phyloP scores from a whole-genome alignment of 2,329 filamentous ascomycete genomes.

The Botrytis sinoallii region DNA sequence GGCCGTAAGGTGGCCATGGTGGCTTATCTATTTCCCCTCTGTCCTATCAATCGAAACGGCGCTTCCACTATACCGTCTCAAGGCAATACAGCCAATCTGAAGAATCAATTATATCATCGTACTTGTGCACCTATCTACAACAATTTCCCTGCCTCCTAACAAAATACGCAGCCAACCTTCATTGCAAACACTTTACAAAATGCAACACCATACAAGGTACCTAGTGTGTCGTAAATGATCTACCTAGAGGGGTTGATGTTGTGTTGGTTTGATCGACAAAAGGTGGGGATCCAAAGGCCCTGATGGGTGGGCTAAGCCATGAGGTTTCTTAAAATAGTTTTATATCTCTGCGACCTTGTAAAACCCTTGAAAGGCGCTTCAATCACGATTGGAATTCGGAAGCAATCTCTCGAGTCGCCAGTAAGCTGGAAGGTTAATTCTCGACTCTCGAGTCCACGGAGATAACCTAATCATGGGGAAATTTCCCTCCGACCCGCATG shows the following conservation, averaged over 20 bases:
- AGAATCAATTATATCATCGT: neutral
- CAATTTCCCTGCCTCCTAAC: neutral
- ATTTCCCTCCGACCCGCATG: neutral
- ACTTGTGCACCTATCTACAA: neutral
- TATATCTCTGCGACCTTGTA: neutral
- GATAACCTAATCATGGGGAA: neutral
- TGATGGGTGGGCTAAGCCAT: neutral
- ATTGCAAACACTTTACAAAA: neutral
- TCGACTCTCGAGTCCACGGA: neutral
- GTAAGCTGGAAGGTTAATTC: neutral
- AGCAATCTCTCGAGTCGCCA: neutral
- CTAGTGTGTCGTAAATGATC: neutral
- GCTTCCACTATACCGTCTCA: neutral
- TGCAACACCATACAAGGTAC: constrained; percentile 4
- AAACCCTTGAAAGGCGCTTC: neutral
- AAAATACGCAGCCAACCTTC: neutral
- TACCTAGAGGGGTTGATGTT: neutral
- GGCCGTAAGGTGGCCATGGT: constrained; percentile 4
- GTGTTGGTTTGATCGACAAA: constrained; percentile 12
- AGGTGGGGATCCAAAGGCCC: constrained; percentile 1
- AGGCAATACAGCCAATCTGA: neutral
- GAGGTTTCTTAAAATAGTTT: constrained; percentile 15
- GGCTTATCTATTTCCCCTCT: constrained; percentile 9
- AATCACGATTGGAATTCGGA: neutral
- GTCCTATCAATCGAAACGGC: neutral